Conservation (phyloP, 768 basidiomycete species). For the Collybia nuda region DNA sequence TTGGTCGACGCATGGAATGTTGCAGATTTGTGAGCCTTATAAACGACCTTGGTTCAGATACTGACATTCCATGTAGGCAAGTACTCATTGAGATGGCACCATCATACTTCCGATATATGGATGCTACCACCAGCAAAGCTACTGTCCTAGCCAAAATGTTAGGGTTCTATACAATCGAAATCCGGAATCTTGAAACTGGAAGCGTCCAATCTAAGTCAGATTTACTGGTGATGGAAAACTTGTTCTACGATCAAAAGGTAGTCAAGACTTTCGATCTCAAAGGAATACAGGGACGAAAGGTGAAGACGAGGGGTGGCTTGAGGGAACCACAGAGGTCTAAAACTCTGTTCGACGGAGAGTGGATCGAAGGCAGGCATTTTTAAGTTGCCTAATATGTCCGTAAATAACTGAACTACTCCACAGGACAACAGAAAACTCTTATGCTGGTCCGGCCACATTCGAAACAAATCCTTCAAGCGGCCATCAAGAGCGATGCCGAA, state of each 20-base stretch:
- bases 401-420: background rate
- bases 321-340: slow-evolving; percentile 37
- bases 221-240: slow-evolving; percentile 82
- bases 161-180: slow-evolving; percentile 80
- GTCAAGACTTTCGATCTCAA: slow-evolving; percentile 79
- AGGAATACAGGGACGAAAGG: slow-evolving; percentile 77
- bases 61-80: slow-evolving; percentile 45
- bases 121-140: slow-evolving; percentile 61
- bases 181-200: slow-evolving; percentile 71
- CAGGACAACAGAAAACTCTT: slow-evolving; percentile 65
- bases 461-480: slow-evolving; percentile 68
- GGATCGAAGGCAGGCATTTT: slow-evolving; percentile 65
- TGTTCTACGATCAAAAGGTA: slow-evolving; percentile 72
- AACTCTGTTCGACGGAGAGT: slow-evolving; percentile 81
- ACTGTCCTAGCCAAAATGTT: slow-evolving; percentile 78
- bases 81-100: slow-evolving; percentile 76
- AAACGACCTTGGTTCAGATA: slow-evolving; percentile 3
- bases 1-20: slow-evolving; percentile 87
- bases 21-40: slow-evolving; percentile 65
- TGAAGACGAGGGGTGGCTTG: slow-evolving; percentile 45
- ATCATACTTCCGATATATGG: slow-evolving; percentile 79
- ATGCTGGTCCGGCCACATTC: slow-evolving; percentile 72
- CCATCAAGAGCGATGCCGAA: slow-evolving; percentile 68
- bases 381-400: background rate
- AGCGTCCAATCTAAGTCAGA: slow-evolving; percentile 66